These are phyloP conservation scores for Boletus edulis DNA, from an alignment of 768 basidiomycete genomes.

Conservation along the genomic window DNA sequence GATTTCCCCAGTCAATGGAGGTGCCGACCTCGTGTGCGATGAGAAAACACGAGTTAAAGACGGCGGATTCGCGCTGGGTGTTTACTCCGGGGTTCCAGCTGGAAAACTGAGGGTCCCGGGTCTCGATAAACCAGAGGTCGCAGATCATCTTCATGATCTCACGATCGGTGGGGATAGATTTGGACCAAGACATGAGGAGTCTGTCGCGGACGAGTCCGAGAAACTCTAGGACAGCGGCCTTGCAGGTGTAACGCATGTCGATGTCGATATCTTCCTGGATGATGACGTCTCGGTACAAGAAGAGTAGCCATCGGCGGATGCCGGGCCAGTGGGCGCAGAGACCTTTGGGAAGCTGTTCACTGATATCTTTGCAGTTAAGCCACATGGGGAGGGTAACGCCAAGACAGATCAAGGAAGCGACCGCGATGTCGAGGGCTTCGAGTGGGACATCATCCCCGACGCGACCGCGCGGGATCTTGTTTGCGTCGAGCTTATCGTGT, in stretches of 20 bases:
- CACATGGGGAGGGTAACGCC: constrained; percentile 26
- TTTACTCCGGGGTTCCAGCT: constrained; percentile 12
- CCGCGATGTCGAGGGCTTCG: constrained; percentile 10
- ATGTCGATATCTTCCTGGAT: constrained; percentile 1
- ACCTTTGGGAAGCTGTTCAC: constrained; percentile 9
- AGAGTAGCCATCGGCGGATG: constrained; percentile 28
- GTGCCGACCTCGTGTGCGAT: constrained; percentile 21
- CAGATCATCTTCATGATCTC: constrained; percentile 29
- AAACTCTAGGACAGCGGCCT: constrained; percentile 25
- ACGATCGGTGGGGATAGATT: constrained; percentile 18
- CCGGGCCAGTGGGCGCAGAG: constrained; percentile 21
- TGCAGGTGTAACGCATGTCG: constrained; percentile 19
- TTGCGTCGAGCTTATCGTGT: constrained; percentile 19
- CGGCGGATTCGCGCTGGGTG: constrained; percentile 28
- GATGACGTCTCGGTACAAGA: constrained; percentile 17
- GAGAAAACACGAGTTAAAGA: constrained; percentile 28
- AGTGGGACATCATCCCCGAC: constrained; percentile 1
- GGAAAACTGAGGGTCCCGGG: constrained; percentile 21
- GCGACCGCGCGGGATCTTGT: constrained; percentile 14
- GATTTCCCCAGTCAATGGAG: constrained; percentile 21
- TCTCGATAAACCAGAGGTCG: constrained; percentile 28
- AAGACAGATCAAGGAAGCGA: constrained; percentile 16
- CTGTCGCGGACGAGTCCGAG: constrained; percentile 26
- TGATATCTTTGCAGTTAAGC: constrained; percentile 15
- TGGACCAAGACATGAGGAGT: constrained; percentile 27